Base-by-base conservation (phyloP, 352 stramenopile genomes). In the Thalassiosira exigua region DNA sequence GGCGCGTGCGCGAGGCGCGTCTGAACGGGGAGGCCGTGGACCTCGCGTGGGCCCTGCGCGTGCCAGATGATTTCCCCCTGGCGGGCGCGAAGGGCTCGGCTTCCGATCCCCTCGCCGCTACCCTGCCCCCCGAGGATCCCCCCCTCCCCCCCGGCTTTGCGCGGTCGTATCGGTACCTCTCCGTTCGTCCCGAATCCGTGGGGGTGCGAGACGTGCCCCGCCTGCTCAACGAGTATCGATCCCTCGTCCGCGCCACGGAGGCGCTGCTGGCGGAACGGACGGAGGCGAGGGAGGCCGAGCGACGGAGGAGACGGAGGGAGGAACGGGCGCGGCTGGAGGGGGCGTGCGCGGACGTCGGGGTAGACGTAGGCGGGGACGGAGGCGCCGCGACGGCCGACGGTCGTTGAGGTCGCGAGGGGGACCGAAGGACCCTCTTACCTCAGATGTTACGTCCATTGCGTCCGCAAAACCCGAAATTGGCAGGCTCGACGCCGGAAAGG, bases 171-270 rank as follows among this genome's bases (percentile, higher is more conserved):
- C 80, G 75, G 0, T 93, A 84, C 62, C 60, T 93, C 14, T 65
- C 72, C 14, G 48, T 71, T 3, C 70, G 57, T 36, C 83, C 84
- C 9, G 72, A 91, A 50, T 74, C 90, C 74, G 78, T 93, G 51
- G 60, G 73, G 24, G 46, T 93, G 26, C 69, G 69, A 14, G 88
- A 93, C 75, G 46, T 93, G 12, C 76, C 83, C 0, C 21, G 79
- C 41, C 65, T 93, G 17, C 50, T 93, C n/a, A 68, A 87, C n/a
- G 88, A 93, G 71, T 93, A 93, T 53, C 70, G 74, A 60, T 86
- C 85, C 69, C 51, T 93, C 22, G 88, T 90, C 32, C 69, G 89
- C 60, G 69, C 75, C 2, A 90, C 81, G 2, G 88, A 93, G 71
- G 14, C 69, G n/a, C 77, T 93, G 21, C 42, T 92, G 3, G 82